Base-by-base conservation (phyloP, 345 rosid species). In the Acer negundo region DNA sequence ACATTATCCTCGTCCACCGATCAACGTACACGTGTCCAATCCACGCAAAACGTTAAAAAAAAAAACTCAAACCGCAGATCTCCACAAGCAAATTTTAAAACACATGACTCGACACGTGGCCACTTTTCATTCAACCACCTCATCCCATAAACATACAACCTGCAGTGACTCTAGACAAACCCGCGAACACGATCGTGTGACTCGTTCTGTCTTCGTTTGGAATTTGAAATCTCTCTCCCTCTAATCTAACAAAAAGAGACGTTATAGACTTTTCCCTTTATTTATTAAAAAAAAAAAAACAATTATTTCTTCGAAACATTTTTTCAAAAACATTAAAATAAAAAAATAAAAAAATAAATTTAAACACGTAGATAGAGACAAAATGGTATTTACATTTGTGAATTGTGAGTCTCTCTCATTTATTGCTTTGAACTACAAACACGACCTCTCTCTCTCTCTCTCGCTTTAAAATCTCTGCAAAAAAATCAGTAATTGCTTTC, bases 181-280 rank as follows among this genome's bases (percentile, higher is more conserved):
- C 31, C 0, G 31, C 40, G 10, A 44, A 63, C 31, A 12, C 77
- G 23, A 62, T 69, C 80, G 0, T 26, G 22, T 63, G 12, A 35
- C 38, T 35, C 38, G 38, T 35, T 35, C 38, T 28, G 71, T 58
- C 80, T 66, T 78, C 66, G 77, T 84, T 88, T 74, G 82, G 84
- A 87, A 87, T 91, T 91, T 88, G 95, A 89, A 91, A 83, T 78
- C 81, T 63, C 80, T 82, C 78, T 87, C 90, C 78, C 88, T 84
- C 73, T 75, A 72, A 65, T 20, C 62, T 13, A 58, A 28, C 22
- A 46, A 62, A 86, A 79, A 91, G 93, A 88, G 96, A 86, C 93
- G 96, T 91, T 91, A 71, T 42, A 78, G 58, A 20, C 75, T 62
- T 81, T 81, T 62, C 4, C 4, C 38, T 40, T 3, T 44, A 35